Conservation (phyloP, 331 rosid species). For the Prunus yedoensis region DNA sequence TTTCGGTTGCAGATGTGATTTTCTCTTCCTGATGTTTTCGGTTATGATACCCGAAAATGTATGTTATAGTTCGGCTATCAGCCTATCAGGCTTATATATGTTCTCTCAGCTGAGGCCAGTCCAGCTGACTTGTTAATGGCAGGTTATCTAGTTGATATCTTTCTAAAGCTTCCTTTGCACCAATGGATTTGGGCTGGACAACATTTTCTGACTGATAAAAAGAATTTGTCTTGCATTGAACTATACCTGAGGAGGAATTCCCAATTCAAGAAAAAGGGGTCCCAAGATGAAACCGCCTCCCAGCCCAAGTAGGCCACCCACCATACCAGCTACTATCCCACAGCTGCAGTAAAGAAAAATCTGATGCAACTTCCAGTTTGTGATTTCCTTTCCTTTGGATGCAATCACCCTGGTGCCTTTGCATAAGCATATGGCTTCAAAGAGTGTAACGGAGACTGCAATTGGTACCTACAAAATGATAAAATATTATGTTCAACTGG, state of each 20-base stretch:
- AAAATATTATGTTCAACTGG: slow-evolving; percentile 5
- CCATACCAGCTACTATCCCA: slow-evolving; percentile 75
- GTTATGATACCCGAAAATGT: not conserved
- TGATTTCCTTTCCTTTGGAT: slow-evolving; percentile 69
- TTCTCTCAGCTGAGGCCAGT: too few relatives aligned
- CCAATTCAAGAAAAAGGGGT: slow-evolving; percentile 74
- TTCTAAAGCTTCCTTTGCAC: too few relatives aligned
- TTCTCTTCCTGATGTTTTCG: not conserved
- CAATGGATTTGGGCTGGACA: too few relatives aligned
- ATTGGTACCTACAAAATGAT: slow-evolving; percentile 51
- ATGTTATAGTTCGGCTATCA: not conserved
- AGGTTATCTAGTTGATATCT: too few relatives aligned
- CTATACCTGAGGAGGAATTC: slow-evolving; percentile 77
- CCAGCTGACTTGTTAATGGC: too few relatives aligned
- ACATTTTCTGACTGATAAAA: too few relatives aligned
- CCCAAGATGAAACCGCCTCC: slow-evolving; percentile 85
- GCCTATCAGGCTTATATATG: not conserved
- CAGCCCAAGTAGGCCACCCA: slow-evolving; percentile 73
- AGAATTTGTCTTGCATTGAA: not conserved
- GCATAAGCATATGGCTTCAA: slow-evolving; percentile 63
- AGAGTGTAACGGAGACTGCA: slow-evolving; percentile 59
- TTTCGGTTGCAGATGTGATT: not conserved
- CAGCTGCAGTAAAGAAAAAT: slow-evolving; percentile 54
- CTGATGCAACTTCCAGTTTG: slow-evolving; percentile 69
- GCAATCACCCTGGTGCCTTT: slow-evolving; percentile 74